phyloP scores from a whole-genome alignment of 1,284 basidiomycete species.

The Sparassis latifolia region DNA sequence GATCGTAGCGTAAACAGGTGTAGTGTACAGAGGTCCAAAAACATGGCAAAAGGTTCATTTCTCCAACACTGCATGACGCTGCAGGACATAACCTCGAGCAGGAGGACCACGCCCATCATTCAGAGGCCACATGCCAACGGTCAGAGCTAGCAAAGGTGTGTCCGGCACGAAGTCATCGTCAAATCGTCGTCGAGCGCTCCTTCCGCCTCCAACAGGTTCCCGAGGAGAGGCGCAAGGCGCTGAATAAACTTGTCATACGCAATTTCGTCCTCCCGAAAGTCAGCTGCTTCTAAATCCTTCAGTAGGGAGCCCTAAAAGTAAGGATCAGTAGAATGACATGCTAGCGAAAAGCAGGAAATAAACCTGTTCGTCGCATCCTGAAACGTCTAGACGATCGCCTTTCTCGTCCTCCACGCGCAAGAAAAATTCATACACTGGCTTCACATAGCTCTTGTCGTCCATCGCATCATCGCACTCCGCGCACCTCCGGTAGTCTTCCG shows the following conservation, averaged over 20 bases:
- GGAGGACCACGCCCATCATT: neutral
- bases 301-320: slow-evolving; percentile 35
- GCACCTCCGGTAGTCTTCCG: slow-evolving; percentile 37
- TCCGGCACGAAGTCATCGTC: neutral
- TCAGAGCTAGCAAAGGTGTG: slow-evolving; percentile 11
- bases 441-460: slow-evolving; percentile 39
- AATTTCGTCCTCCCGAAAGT: slow-evolving; percentile 34
- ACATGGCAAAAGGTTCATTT: neutral
- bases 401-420: slow-evolving; percentile 44
- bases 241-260: slow-evolving; percentile 31
- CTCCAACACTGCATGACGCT: neutral
- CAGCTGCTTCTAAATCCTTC: slow-evolving; percentile 33
- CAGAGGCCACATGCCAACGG: slow-evolving; percentile 12
- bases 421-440: slow-evolving; percentile 41
- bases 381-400: slow-evolving; percentile 34
- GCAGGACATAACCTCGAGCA: neutral
- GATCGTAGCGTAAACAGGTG: too few species aligned
- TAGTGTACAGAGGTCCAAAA: neutral
- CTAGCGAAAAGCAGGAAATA: slow-evolving; percentile 2
- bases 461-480: slow-evolving; percentile 40
- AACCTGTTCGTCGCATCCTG: slow-evolving; percentile 30
- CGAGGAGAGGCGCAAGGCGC: slow-evolving; percentile 38
- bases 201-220: slow-evolving; percentile 27
- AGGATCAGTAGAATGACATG: neutral
- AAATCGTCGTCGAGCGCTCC: slow-evolving; percentile 8